Percentiles rank a stretch among this genome's conserved stretches.
Conservation (phyloP, 257 asterid genomes). For the Ajuga chamaepitys region DNA sequence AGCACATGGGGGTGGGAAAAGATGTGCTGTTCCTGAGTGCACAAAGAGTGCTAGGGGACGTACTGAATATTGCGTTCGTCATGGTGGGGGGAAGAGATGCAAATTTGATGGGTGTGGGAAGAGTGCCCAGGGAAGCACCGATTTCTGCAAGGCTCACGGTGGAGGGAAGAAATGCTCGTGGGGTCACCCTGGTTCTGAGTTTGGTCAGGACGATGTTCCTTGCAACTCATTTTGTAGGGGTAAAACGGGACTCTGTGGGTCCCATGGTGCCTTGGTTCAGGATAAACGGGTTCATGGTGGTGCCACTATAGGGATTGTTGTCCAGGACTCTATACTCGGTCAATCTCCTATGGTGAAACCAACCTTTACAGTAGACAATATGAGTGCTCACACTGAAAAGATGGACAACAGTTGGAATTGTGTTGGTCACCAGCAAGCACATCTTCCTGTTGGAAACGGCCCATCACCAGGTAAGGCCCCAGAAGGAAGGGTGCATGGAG, state of each 20-base stretch:
- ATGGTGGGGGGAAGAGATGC: constrained; percentile 97
- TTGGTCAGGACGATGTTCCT: constrained; percentile 53
- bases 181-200: constrained; percentile 69
- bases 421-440: constrained; percentile 19
- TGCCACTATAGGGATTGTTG: constrained; percentile 44
- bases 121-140: constrained; percentile 97
- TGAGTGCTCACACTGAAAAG: constrained; percentile 21
- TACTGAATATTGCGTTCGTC: constrained; percentile 83
- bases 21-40: constrained; percentile 71
- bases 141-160: constrained; percentile 94
- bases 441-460: constrained; percentile 24
- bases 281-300: constrained; percentile 88
- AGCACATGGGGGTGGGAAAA: constrained; percentile 94
- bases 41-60: constrained; percentile 95
- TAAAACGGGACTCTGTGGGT: constrained; percentile 62
- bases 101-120: constrained; percentile 70
- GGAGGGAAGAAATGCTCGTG: constrained; percentile 90
- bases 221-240: constrained; percentile 74
- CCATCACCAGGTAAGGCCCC: constrained; percentile 35
- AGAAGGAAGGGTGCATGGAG: constrained; percentile 96
- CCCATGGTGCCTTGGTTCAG: constrained; percentile 72
- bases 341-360: constrained; percentile 32
- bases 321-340: constrained; percentile 30
- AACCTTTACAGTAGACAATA: constrained; percentile 22
- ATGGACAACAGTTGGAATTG: constrained; percentile 30